Base-by-base conservation (phyloP, 441 rosid species). In the Pelargonium cotyledonis region DNA sequence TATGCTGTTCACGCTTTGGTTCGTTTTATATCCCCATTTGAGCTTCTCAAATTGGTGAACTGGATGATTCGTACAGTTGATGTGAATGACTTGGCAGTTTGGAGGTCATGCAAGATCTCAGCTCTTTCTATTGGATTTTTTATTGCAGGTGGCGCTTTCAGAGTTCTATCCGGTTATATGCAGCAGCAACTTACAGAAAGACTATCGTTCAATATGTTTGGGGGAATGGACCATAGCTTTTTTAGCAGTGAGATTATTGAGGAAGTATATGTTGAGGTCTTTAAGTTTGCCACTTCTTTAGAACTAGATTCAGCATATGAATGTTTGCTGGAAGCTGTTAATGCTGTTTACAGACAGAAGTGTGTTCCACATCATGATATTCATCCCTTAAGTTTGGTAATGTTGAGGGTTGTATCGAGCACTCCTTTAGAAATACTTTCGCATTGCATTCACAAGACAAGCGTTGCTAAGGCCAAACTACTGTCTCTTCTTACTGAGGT, bases 61-160 rank as follows among this genome's bases (percentile, higher is more conserved):
- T 90, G 83, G 85, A 77, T 90, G 73, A 81, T 95, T 69, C 75
- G 75, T 77, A 83, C 72, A 74, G 67, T 83, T 76, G 73, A 83
- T 31, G 68, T 16, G 72, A 78, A 77, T 67, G 78, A 79, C 46
- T 65, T 67, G 51, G 58, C 71, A 38, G 70, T 68, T 73, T 70
- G 75, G 47, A 78, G 79, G 66, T 75, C 83, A 62, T 70, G 74
- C 67, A 43, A 65, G 70, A 60, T 70, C 49, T 46, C 79, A 73
- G 77, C 77, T 75, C 79, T 85, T 35, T 79, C 76, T 66, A 73
- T 90, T 76, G 93, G 86, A 64, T 80, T 89, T 79, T 80, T 80
- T 79, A 73, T 95, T 70, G 85, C 93, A 66, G 84, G 75, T 46
- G 87, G 84, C 73, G 92, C 91, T 78, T 88, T 90, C 73, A 88